Conservation (phyloP, 2,329 filamentous ascomycete species). For the Dothidotthia symphoricarpi region DNA sequence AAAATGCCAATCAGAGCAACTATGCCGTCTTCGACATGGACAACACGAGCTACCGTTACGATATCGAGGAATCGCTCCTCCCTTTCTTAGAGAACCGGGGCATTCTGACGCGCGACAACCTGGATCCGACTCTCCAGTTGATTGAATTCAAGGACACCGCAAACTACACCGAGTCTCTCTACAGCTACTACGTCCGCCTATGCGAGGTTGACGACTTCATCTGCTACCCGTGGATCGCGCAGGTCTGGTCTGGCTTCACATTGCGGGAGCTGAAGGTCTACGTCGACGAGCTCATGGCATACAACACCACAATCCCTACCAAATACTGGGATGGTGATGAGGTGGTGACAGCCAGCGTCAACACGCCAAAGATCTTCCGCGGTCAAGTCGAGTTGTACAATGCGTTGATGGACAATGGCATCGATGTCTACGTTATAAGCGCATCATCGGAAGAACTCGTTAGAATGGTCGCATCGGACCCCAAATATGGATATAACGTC, state of each 20-base stretch:
- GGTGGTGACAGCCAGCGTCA: conserved; percentile 18
- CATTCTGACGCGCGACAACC: conserved; percentile 29
- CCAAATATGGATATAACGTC: conserved; percentile 35
- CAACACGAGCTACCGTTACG: conserved; percentile 33
- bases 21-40: conserved; percentile 37
- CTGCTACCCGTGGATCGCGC: conserved; percentile 33
- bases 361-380: conserved; percentile 24
- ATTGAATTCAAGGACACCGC: conserved; percentile 35
- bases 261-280: conserved; percentile 27
- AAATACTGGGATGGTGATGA: conserved; percentile 30
- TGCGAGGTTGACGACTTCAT: conserved; percentile 32
- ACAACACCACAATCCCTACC: conserved; percentile 23
- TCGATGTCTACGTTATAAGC: conserved; percentile 32
- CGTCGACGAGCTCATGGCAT: conserved; percentile 32
- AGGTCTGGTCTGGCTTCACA: conserved; percentile 31
- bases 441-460: conserved; percentile 35
- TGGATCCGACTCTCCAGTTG: conserved; percentile 30
- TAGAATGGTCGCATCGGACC: conserved; percentile 33
- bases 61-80: conserved; percentile 31
- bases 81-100: conserved; percentile 34
- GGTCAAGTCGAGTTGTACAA: conserved; percentile 33
- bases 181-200: conserved; percentile 33
- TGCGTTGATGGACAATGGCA: conserved; percentile 30
- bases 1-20: conserved; percentile 33
- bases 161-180: conserved; percentile 32